Evolutionary conservation across 768 basidiomycete genomes (phyloP), one percentile per base, ranked within the genome.

Genomic region (Cubamyces lactineus): DNA sequence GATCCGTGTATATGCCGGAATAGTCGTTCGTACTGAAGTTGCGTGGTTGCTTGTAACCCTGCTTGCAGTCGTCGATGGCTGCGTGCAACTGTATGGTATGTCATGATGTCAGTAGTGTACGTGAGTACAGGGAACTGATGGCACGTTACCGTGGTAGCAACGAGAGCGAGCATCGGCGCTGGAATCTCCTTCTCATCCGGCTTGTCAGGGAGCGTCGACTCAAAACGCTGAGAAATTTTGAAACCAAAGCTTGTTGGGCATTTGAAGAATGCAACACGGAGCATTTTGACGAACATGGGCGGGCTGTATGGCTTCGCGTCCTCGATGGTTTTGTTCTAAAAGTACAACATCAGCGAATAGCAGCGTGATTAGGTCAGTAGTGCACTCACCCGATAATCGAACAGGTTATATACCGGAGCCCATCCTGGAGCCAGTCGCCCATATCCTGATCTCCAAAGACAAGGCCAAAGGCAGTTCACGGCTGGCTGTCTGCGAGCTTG

Each of bases 111-210:
- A n/a, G n/a, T n/a, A n/a, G n/a, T n/a, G 28, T 28, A 28, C 7
- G 28, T 28, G 7, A 3, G 7, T 28, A 28, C 28, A 7, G 28
- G 28, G 28, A n/a, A n/a, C n/a, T n/a, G 28, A 28, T 28, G 28
- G 28, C 28, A 28, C 28, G 7, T 9, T 50, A 51, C 57, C 48
- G 57, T 40, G 0, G 57, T 58, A 12, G 57, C 23, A 2, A 51
- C 48, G 3, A 58, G 40, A 0, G 57, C 48, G 16, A 58, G 49
- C 57, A 58, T 50, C 2, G 57, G 7, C 2, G 49, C 57, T 7
- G 57, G 57, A 11, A 58, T 58, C 48, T 58, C 57, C 57, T 58
- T 58, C 48, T 58, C 57, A 8, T 58, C 48, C 5, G 57, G 57
- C 39, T 49, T 50, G 1, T 58, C 57, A 1, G 47, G 39, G 8